phyloP scores from a whole-genome alignment of 371 early-diverging fungal species.

The Sporodiniella umbellata region DNA sequence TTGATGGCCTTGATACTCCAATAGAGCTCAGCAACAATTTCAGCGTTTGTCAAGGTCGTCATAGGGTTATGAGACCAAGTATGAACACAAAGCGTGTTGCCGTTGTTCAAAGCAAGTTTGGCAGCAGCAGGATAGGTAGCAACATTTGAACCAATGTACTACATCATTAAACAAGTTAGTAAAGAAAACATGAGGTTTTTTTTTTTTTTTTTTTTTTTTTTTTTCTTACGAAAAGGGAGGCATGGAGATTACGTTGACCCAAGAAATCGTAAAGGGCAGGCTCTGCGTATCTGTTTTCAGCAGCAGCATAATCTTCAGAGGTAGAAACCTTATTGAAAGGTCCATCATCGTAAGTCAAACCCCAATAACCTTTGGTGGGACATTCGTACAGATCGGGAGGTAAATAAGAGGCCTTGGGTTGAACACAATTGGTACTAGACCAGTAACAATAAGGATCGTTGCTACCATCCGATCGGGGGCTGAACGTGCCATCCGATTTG shows the following conservation, averaged over 20 bases:
- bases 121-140: slow-evolving; percentile 39
- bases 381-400: slow-evolving; percentile 45
- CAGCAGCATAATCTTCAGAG: slow-evolving; percentile 7
- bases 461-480: slow-evolving; percentile 12
- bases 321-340: slow-evolving; percentile 28
- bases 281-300: slow-evolving; percentile 28
- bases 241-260: slow-evolving; percentile 16
- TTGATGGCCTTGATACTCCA: slow-evolving; percentile 50
- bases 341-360: slow-evolving; percentile 44
- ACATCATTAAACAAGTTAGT: background rate
- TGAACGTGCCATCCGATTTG: slow-evolving; percentile 13
- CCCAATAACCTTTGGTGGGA: slow-evolving; percentile 44
- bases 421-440: slow-evolving; percentile 39
- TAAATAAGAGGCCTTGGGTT: slow-evolving; percentile 31
- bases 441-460: slow-evolving; percentile 40
- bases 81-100: slow-evolving; percentile 45
- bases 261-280: slow-evolving; percentile 44
- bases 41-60: slow-evolving; percentile 46
- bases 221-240: slow-evolving; percentile 21
- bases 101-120: slow-evolving; percentile 36
- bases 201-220: too few relatives aligned
- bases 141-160: slow-evolving; percentile 49
- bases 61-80: slow-evolving; percentile 59
- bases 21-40: slow-evolving; percentile 55
- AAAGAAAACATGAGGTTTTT: too few relatives aligned